These are phyloP conservation scores for Dillenia turbinata DNA, from an alignment of 164 flowering plant species.

Conservation along the genomic window DNA sequence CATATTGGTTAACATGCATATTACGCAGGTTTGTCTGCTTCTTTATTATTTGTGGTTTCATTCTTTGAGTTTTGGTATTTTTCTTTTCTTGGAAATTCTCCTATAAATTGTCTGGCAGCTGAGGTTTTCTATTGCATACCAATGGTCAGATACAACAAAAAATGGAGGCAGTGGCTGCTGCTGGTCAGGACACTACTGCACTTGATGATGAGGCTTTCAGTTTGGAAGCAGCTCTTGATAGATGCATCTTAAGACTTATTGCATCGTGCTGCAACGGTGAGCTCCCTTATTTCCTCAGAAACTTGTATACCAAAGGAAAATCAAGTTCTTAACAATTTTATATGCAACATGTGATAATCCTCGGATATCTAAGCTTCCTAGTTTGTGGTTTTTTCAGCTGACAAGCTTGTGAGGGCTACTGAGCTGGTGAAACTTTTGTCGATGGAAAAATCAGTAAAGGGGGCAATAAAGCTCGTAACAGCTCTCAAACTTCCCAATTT, in stretches of 20 bases:
- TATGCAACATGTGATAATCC: background rate
- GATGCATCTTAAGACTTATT: conserved; percentile 87
- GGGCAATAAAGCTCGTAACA: conserved; percentile 91
- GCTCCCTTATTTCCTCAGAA: conserved; percentile 7
- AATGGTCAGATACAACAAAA: conserved; percentile 45
- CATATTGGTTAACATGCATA: conserved; percentile 57
- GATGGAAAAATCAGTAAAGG: conserved; percentile 76
- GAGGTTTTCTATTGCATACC: too few relatives aligned
- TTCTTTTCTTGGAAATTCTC: background rate
- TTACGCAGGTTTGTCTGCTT: conserved; percentile 51
- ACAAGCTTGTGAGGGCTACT: conserved; percentile 84
- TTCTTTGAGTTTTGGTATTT: background rate
- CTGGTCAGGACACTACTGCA: conserved; percentile 46
- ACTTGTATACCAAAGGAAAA: background rate
- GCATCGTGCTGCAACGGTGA: conserved; percentile 92
- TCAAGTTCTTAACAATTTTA: background rate
- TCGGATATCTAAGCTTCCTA: conserved; percentile 1
- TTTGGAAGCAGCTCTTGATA: conserved; percentile 73
- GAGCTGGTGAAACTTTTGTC: conserved; percentile 84
- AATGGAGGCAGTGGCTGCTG: conserved; percentile 51
- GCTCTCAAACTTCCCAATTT: conserved; percentile 80
- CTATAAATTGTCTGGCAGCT: too few relatives aligned
- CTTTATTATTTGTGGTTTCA: conserved; percentile 4
- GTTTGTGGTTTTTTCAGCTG: conserved; percentile 49
- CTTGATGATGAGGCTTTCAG: conserved; percentile 82